Base-by-base conservation (phyloP, 768 basidiomycete species). In the Termitomyces eurrhizus region DNA sequence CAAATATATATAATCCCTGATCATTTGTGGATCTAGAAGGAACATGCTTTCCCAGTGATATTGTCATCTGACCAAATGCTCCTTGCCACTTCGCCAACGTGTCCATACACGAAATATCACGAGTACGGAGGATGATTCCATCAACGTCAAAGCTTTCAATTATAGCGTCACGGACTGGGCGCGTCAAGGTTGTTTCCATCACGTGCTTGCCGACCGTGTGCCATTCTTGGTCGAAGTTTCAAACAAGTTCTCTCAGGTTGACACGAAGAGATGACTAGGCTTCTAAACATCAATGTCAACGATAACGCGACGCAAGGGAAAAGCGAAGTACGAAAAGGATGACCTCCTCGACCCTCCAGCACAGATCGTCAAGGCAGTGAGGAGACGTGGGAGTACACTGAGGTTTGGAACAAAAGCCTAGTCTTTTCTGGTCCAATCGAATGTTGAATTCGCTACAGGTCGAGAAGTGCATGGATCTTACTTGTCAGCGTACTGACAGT, bases 301-400 rank as follows among this genome's bases (percentile, higher is more conserved):
- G 21, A 55, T 21, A 51, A 50, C 56, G 16, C 60, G 60, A 49
- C 58, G 59, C 14, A 59, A 56, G 24, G 59, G 62, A n/a, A 65
- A 52, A 21, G 52, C 61, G 16, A 60, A 60, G 32, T 56, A 57
- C 44, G 48, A 60, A 6, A 62, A 62, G 46, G 52, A 56, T 26
- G 61, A 57, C 44, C 55, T 65, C 26, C 18, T 41, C 6, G 46
- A 59, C 46, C 64, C 58, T 33, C 57, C 63, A 37, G 36, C 46
- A 37, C 57, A 62, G 41, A 24, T 62, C 24, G 29, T 62, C 1
- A 51, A 37, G 33, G 64, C 49, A 2, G 26, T 21, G 8, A 60
- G 41, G 39, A 60, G 53, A 42, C 33, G 45, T 32, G 51, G 59
- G 26, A 36, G 37, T 46, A 2, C 13, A 7, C 11, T 29, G 8